Evolutionary conservation across 2,329 filamentous ascomycete genomes (phyloP).

Genomic region (Penicillium sp.): DNA sequence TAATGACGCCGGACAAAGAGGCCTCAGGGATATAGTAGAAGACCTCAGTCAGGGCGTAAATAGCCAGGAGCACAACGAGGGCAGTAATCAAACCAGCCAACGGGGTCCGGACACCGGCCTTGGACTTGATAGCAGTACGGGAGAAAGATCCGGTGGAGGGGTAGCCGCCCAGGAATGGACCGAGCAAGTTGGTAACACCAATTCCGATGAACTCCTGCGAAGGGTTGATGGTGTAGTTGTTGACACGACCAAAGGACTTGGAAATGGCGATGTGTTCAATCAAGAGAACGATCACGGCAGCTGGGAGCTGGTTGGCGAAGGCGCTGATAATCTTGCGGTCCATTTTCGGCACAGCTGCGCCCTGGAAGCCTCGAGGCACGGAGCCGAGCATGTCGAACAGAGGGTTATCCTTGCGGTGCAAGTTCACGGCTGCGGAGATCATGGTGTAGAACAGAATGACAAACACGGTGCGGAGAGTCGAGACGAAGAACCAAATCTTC

Average conservation of each 20-base stretch:
- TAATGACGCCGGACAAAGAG: slow-evolving; percentile 82
- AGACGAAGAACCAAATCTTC: slow-evolving; percentile 85
- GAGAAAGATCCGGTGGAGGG: slow-evolving; percentile 95
- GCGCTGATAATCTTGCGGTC: slow-evolving; percentile 64
- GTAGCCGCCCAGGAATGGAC: slow-evolving; percentile 88
- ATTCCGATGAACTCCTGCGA: slow-evolving; percentile 96
- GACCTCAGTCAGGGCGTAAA: slow-evolving; percentile 82
- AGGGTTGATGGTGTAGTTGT: slow-evolving; percentile 94
- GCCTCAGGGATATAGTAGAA: slow-evolving; percentile 93
- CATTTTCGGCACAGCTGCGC: slow-evolving; percentile 72
- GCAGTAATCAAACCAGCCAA: slow-evolving; percentile 89
- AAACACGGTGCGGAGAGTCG: slow-evolving; percentile 85
- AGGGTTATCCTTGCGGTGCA: slow-evolving; percentile 61
- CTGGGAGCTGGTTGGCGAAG: slow-evolving; percentile 73
- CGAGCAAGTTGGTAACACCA: slow-evolving; percentile 83
- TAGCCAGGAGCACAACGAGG: slow-evolving; percentile 79
- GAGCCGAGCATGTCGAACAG: slow-evolving; percentile 71
- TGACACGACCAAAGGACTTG: slow-evolving; percentile 93
- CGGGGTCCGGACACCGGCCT: slow-evolving; percentile 89
- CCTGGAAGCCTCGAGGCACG: slow-evolving; percentile 84
- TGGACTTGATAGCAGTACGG: slow-evolving; percentile 94
- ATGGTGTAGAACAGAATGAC: slow-evolving; percentile 90
- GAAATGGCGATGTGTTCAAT: slow-evolving; percentile 97
- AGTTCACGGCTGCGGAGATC: slow-evolving; percentile 83
- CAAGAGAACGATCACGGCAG: slow-evolving; percentile 86